Evolutionary conservation across 345 rosid species (phyloP).

Genomic region (Citrus trifoliata): DNA sequence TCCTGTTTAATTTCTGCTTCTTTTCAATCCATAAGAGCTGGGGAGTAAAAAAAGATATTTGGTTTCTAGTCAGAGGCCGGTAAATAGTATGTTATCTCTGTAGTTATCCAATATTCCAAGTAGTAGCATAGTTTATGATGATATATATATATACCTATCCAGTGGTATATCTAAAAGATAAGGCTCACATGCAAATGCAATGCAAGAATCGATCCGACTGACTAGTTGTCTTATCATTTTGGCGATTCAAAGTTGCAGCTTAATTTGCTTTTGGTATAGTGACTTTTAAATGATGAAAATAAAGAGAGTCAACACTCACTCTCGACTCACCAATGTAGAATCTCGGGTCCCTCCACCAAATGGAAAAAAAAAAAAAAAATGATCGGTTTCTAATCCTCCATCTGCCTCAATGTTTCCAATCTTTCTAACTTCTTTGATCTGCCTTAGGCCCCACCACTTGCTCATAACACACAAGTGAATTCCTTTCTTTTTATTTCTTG

Average conservation of each 20-base stretch:
- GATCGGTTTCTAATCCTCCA: background rate
- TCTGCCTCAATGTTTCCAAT: background rate
- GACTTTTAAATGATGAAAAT: background rate
- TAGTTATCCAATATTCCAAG: background rate
- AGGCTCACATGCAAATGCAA: no score
- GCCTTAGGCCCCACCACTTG: background rate
- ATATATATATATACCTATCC: background rate
- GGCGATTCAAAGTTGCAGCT: background rate
- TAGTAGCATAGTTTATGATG: background rate
- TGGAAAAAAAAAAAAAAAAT: background rate
- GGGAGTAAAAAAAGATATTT: no score
- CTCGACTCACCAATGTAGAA: constrained; percentile 2
- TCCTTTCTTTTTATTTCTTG: background rate
- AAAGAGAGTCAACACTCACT: background rate
- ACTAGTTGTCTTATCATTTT: background rate
- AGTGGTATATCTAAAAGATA: background rate
- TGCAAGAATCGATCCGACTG: background rate
- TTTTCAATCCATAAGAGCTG: no score
- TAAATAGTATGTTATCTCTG: no score
- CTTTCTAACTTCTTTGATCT: background rate
- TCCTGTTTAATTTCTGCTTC: background rate
- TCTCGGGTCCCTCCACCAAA: constrained; percentile 13
- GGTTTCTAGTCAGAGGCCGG: background rate
- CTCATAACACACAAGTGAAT: background rate
- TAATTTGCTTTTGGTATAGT: background rate